Percentiles rank a stretch among this genome's conserved stretches.
These are phyloP conservation scores for Cochlearia excelsa DNA, from an alignment of 345 rosid species.

Conservation along the genomic window DNA sequence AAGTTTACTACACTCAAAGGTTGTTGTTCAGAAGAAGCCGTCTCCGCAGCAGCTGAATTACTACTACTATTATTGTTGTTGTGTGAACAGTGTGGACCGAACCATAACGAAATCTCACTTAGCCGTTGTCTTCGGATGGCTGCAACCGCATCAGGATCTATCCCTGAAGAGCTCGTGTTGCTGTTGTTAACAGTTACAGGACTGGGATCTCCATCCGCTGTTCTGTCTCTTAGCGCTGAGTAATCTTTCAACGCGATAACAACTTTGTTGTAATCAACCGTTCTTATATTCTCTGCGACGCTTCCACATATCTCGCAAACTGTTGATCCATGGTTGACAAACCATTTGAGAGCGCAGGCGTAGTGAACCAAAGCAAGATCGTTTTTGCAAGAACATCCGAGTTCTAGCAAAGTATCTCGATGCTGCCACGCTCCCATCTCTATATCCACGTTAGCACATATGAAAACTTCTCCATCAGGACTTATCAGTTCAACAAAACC, in stretches of 20 bases:
- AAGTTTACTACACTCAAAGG: slow-evolving; percentile 45
- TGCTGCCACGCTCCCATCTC: slow-evolving; percentile 62
- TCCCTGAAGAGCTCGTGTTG: neutral
- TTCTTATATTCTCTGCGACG: slow-evolving; percentile 52
- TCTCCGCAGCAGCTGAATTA: slow-evolving; percentile 34
- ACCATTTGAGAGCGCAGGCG: slow-evolving; percentile 92
- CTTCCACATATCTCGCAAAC: slow-evolving; percentile 79
- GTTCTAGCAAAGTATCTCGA: slow-evolving; percentile 55
- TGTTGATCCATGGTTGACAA: slow-evolving; percentile 83
- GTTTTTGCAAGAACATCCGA: slow-evolving; percentile 82
- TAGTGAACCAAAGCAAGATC: slow-evolving; percentile 86
- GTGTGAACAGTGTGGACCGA: slow-evolving; percentile 46
- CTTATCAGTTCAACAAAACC: slow-evolving; percentile 56
- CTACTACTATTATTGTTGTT: slow-evolving; percentile 33
- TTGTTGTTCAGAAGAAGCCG: slow-evolving; percentile 48
- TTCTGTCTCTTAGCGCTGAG: slow-evolving; percentile 66
- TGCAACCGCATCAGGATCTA: slow-evolving; percentile 94
- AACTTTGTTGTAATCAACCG: slow-evolving; percentile 59
- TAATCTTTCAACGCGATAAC: slow-evolving; percentile 67
- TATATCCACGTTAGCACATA: slow-evolving; percentile 64
- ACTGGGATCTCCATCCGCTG: slow-evolving; percentile 71
- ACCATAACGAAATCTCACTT: slow-evolving; percentile 81
- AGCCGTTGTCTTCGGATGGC: slow-evolving; percentile 82
- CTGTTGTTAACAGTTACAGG: slow-evolving; percentile 28
- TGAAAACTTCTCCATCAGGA: slow-evolving; percentile 78